phyloP scores from a whole-genome alignment of 768 basidiomycete genomes.

The Tylopilus sp. region DNA sequence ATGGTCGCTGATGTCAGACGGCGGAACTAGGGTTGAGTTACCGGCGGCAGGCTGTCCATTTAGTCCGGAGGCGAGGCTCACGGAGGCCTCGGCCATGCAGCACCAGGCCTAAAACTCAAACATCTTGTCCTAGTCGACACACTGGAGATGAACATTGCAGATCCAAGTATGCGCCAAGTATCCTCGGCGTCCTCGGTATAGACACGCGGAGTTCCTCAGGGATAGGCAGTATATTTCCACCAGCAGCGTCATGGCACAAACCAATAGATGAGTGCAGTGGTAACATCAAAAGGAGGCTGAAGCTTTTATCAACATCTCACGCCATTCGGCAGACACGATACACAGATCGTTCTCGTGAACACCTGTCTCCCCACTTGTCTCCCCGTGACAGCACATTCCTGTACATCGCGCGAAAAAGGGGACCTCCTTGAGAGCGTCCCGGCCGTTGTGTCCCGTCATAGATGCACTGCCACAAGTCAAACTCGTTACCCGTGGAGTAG shows the following conservation, averaged over 20 bases:
- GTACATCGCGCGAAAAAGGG: not conserved
- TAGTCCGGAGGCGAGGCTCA: not conserved
- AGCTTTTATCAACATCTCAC: no score
- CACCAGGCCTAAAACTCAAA: no score
- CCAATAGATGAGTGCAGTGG: constrained; percentile 3
- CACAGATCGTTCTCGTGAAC: constrained; percentile 20
- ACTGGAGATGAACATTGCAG: not conserved
- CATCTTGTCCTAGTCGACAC: no score
- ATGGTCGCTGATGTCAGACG: not conserved
- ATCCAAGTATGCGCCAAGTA: not conserved
- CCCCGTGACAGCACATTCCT: constrained; percentile 14
- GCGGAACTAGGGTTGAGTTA: not conserved
- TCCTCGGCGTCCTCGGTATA: not conserved
- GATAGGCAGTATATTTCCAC: not conserved
- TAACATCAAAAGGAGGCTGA: not conserved
- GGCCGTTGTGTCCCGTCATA: not conserved
- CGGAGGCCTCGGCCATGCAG: no score
- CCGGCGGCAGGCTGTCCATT: not conserved
- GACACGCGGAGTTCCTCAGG: not conserved
- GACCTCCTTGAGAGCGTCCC: no score
- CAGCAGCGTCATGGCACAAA: constrained; percentile 8
- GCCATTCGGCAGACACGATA: constrained; percentile 6
- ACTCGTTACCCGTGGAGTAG: no score
- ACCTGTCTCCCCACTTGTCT: no score
- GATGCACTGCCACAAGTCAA: not conserved